Conservation (phyloP, 2,329 filamentous ascomycete genomes). For the Venturia effusa region DNA sequence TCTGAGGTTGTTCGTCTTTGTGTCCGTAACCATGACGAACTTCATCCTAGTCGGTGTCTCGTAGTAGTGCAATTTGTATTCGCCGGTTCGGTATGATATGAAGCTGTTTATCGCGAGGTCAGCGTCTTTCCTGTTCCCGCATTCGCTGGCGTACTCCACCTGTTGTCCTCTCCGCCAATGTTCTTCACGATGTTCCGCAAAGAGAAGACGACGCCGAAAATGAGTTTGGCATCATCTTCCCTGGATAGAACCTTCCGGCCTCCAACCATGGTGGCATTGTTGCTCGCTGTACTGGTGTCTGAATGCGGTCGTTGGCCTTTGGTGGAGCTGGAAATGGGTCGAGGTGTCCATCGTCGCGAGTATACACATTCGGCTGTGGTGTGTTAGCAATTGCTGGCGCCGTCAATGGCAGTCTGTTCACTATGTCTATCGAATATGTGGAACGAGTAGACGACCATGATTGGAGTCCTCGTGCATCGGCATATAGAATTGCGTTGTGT, state of each 20-base stretch:
- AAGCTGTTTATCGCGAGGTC: conserved; percentile 47
- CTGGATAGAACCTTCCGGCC: conserved; percentile 38
- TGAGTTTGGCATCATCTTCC: conserved; percentile 85
- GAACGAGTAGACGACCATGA: conserved; percentile 91
- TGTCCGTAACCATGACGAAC: conserved; percentile 93
- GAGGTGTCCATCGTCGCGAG: conserved; percentile 69
- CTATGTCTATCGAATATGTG: conserved; percentile 99
- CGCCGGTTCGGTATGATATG: conserved; percentile 80
- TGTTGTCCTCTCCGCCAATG: conserved; percentile 83
- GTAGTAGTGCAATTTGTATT: conserved; percentile 99
- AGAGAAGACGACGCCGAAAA: conserved; percentile 95
- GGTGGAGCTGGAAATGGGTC: conserved; percentile 34
- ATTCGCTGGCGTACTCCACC: conserved; percentile 27
- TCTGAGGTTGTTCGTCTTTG: conserved; percentile 77
- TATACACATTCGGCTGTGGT: conserved; percentile 89
- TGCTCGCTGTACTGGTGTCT: conserved; percentile 34
- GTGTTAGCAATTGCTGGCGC: conserved; percentile 8
- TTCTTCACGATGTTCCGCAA: conserved; percentile 94
- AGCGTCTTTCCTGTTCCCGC: neutral
- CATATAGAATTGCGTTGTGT: neutral
- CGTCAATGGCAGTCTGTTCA: conserved; percentile 35
- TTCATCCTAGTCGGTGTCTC: conserved; percentile 93
- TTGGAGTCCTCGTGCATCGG: neutral
- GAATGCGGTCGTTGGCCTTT: conserved; percentile 40
- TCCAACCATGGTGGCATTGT: conserved; percentile 24